Evolutionary conservation across 108 stramenopile genomes (phyloP), one percentile per base, ranked within the genome.

Genomic region (Pelagomonas calceolata): DNA sequence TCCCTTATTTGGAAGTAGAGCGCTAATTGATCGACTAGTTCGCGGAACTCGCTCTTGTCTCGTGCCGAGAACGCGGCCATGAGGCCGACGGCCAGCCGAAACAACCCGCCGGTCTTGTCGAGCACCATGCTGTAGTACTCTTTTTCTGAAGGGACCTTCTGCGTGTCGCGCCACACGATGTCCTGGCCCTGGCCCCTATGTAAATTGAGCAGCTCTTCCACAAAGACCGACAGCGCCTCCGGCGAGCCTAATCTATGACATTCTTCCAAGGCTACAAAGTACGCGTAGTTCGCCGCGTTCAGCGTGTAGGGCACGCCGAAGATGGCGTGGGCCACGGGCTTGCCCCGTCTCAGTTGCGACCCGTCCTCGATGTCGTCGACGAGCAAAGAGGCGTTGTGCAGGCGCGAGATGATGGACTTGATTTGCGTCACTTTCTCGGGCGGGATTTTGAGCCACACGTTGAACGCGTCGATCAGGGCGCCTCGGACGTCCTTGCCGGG

Each of bases 321-420:
- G 69, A 97, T 91, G 9, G 80, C 77, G 74, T 97, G 96, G 36
- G 96, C 92, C 4, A 94, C 94, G 21, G 94, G 94, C n/a, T 84
- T 70, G 0, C 94, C 94, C 30, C 96, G 78, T 3, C 96, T 72
- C 34, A 97, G 76, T 69, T 92, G 92, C 36, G 87, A 88, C 73
- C 91, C 91, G 77, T 97, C 96, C 75, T 97, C 96, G 70, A 97
- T 95, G 70, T 97, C 96, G 80, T 97, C 96, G 66, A 97, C 85
- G 73, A 97, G 76, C 14, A 97, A 83, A 34, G 86, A 87, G 30
- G 94, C 92, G 80, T 94, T 95, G 86, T 97, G 96, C 21, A 97
- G 87, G 70, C 81, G 82, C 14, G 86, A 91, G n/a, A 95, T 81
- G 34, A 97, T 93, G 36, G 84, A 80, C 72, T 82, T 84, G 37